These are phyloP conservation scores for Kregervanrija fluxuum DNA, from an alignment of 805 yeast species.

Conservation along the genomic window DNA sequence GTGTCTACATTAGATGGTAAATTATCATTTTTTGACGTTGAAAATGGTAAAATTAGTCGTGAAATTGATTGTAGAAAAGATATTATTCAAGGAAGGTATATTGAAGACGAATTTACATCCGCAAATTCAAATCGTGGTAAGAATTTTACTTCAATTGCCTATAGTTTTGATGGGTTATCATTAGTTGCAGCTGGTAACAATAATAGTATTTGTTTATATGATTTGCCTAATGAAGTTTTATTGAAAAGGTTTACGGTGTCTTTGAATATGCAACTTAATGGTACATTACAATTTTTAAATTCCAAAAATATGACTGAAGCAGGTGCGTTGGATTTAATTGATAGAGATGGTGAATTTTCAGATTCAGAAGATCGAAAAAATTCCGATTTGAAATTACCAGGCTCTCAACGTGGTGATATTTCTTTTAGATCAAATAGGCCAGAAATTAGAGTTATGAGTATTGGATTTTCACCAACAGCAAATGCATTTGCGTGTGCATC, in stretches of 20 bases:
- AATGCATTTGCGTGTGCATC: conserved; percentile 90
- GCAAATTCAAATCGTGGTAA: conserved; percentile 79
- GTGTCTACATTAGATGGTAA: conserved; percentile 88
- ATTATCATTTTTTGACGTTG: conserved; percentile 75
- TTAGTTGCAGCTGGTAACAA: conserved; percentile 92
- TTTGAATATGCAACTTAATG: conserved; percentile 83
- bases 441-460: conserved; percentile 70
- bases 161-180: conserved; percentile 83
- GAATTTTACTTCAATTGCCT: conserved; percentile 71
- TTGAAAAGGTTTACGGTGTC: conserved; percentile 79
- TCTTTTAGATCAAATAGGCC: conserved; percentile 71
- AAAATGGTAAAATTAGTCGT: conserved; percentile 71
- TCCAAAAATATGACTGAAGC: conserved; percentile 81
- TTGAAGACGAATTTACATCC: conserved; percentile 75
- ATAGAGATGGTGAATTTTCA: conserved; percentile 77
- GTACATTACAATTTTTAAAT: conserved; percentile 74
- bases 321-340: conserved; percentile 76
- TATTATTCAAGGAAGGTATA: conserved; percentile 77
- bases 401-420: conserved; percentile 77
- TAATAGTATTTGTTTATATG: conserved; percentile 86
- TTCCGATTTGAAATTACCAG: conserved; percentile 71
- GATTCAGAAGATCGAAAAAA: conserved; percentile 61
- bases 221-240: conserved; percentile 79
- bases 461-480: conserved; percentile 85
- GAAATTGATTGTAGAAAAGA: conserved; percentile 82